Percentiles rank a stretch among this genome's conserved stretches.
Conservation (phyloP, 768 basidiomycete genomes). For the Chalciporus piperatus region DNA sequence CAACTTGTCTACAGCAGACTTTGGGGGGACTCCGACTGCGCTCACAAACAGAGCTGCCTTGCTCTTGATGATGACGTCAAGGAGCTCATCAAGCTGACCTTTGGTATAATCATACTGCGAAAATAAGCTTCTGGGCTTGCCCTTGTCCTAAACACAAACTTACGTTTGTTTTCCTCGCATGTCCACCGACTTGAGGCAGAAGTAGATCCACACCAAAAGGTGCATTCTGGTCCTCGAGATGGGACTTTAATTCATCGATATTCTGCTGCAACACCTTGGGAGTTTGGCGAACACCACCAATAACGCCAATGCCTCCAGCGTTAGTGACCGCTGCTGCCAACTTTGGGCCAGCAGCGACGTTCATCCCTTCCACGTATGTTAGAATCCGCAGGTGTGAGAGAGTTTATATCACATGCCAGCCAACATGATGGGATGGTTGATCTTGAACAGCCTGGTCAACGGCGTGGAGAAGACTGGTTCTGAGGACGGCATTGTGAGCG, state of each 20-base stretch:
- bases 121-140: not conserved
- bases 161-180: slow-evolving; percentile 79
- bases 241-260: slow-evolving; percentile 70
- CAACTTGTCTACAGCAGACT: slow-evolving; percentile 75
- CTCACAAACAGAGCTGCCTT: slow-evolving; percentile 79
- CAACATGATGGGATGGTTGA: slow-evolving; percentile 82
- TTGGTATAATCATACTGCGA: slow-evolving; percentile 68
- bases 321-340: slow-evolving; percentile 92
- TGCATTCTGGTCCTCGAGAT: slow-evolving; percentile 71
- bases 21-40: slow-evolving; percentile 83
- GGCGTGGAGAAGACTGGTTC: slow-evolving; percentile 65
- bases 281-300: slow-evolving; percentile 76
- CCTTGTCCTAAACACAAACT: not conserved
- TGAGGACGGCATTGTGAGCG: slow-evolving; percentile 59
- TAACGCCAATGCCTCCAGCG: slow-evolving; percentile 84
- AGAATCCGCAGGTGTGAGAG: not conserved
- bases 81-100: slow-evolving; percentile 72
- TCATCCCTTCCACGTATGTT: slow-evolving; percentile 48
- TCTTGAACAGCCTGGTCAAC: slow-evolving; percentile 70
- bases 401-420: slow-evolving; percentile 45
- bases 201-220: slow-evolving; percentile 84
- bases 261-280: slow-evolving; percentile 66
- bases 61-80: slow-evolving; percentile 73
- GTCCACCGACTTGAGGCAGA: slow-evolving; percentile 79
- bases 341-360: slow-evolving; percentile 81